Conservation (phyloP, 2,329 filamentous ascomycete genomes). For the Nemania serpens region DNA sequence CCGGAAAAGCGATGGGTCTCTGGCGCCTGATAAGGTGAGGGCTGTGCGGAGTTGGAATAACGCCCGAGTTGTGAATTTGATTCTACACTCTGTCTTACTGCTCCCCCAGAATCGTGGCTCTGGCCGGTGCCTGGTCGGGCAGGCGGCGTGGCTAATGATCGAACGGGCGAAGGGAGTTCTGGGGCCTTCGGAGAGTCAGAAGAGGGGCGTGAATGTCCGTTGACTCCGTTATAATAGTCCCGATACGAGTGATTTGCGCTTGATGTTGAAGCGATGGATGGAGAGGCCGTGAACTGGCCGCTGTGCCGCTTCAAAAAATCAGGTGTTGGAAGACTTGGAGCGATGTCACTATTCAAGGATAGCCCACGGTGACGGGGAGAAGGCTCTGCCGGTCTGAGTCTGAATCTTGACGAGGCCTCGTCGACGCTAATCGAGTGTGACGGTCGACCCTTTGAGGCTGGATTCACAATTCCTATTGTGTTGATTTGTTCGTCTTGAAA, state of each 20-base stretch:
- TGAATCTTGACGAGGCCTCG: conserved; percentile 54
- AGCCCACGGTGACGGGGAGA: conserved; percentile 60
- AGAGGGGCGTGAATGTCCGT: conserved; percentile 54
- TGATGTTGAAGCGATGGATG: conserved; percentile 51
- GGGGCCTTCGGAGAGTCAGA: conserved; percentile 62
- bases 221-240: conserved; percentile 54
- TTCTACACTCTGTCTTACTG: conserved; percentile 58
- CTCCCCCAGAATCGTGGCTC: conserved; percentile 59
- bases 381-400: conserved; percentile 54
- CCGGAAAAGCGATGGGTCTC: conserved; percentile 68
- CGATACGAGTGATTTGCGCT: conserved; percentile 61
- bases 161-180: conserved; percentile 55
- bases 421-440: conserved; percentile 63
- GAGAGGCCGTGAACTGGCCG: conserved; percentile 67
- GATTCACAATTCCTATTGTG: conserved; percentile 78
- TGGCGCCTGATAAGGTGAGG: conserved; percentile 51
- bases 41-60: conserved; percentile 61
- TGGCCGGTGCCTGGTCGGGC: conserved; percentile 63
- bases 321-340: conserved; percentile 66
- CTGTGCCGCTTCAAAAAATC: conserved; percentile 70
- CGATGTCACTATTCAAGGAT: conserved; percentile 66
- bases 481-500: conserved; percentile 74
- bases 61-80: conserved; percentile 51
- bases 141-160: conserved; percentile 51
- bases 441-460: conserved; percentile 63